Percentiles rank a stretch among this genome's conserved stretches.
These are phyloP conservation scores for Nicotiana tabacum DNA, from an alignment of 257 asterid species.

Conservation along the genomic window DNA sequence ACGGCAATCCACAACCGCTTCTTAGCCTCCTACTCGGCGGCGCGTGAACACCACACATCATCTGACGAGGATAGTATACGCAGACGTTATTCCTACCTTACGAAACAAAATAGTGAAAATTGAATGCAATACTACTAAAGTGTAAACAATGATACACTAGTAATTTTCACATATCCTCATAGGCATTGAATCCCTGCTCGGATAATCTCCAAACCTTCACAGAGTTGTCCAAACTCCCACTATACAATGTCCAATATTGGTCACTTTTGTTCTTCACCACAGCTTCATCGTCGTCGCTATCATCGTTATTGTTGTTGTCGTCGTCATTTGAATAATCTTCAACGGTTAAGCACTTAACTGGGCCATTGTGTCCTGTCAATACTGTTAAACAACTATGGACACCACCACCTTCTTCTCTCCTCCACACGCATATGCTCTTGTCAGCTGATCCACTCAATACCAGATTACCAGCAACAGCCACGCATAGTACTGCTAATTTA, in stretches of 20 bases:
- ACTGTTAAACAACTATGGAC: constrained; percentile 58
- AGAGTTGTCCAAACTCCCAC: constrained; percentile 24
- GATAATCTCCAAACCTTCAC: constrained; percentile 18
- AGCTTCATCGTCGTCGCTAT: neutral
- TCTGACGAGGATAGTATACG: too few relatives aligned
- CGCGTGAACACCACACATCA: neutral
- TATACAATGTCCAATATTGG: constrained; percentile 13
- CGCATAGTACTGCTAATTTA: constrained; percentile 77
- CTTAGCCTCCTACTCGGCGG: neutral
- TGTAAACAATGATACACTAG: too few relatives aligned
- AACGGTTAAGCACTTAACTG: constrained; percentile 83
- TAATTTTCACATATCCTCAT: neutral
- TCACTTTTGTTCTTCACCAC: neutral
- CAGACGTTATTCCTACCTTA: too few relatives aligned
- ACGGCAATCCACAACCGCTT: neutral
- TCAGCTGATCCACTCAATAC: constrained; percentile 92
- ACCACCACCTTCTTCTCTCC: constrained; percentile 65
- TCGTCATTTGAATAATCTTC: constrained; percentile 24
- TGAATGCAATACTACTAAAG: too few relatives aligned
- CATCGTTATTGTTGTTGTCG: neutral
- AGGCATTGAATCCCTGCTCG: neutral
- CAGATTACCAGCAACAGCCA: constrained; percentile 57
- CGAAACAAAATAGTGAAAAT: too few relatives aligned
- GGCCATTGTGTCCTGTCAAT: constrained; percentile 73
- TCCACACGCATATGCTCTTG: constrained; percentile 81